A percentile compares a stretch with the other conserved stretches of the same genome.
Evolutionary conservation across 495 filamentous ascomycete genomes (phyloP).

Genomic region (Melanomma pulvis-pyrius): DNA sequence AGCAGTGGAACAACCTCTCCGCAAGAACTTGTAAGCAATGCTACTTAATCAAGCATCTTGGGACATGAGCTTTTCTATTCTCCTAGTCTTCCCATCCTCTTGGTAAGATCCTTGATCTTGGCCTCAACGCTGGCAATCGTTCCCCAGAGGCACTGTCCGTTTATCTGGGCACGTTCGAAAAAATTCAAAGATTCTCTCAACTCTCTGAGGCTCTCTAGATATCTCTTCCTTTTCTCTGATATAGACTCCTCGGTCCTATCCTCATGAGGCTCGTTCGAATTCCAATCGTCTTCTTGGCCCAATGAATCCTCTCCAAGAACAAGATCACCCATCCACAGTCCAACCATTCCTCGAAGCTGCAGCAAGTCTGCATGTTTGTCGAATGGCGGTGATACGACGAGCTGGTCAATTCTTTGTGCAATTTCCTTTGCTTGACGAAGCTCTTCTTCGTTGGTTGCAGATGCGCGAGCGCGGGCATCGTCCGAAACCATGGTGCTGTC

Average conservation of each 20-base stretch:
- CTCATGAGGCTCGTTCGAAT: neutral
- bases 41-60: neutral
- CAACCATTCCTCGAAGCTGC: conserved; percentile 66
- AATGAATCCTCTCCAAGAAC: neutral
- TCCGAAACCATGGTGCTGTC: conserved; percentile 5
- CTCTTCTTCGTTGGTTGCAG: conserved; percentile 29
- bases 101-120: neutral
- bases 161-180: conserved; percentile 5
- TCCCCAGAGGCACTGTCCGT: neutral
- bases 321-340: conserved; percentile 69
- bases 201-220: conserved; percentile 3
- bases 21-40: neutral
- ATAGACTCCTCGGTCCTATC: neutral
- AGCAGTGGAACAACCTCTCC: neutral
- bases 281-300: neutral
- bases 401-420: conserved; percentile 62
- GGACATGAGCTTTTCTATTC: neutral
- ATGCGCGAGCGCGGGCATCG: conserved; percentile 7
- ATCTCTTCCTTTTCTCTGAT: neutral
- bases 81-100: neutral
- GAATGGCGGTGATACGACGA: conserved; percentile 67
- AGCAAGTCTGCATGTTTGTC: conserved; percentile 60
- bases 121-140: neutral
- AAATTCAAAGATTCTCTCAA: conserved; percentile 8
- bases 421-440: conserved; percentile 59